These are phyloP conservation scores for Mrakia blollopis DNA, from an alignment of 768 basidiomycete genomes.

Conservation along the genomic window DNA sequence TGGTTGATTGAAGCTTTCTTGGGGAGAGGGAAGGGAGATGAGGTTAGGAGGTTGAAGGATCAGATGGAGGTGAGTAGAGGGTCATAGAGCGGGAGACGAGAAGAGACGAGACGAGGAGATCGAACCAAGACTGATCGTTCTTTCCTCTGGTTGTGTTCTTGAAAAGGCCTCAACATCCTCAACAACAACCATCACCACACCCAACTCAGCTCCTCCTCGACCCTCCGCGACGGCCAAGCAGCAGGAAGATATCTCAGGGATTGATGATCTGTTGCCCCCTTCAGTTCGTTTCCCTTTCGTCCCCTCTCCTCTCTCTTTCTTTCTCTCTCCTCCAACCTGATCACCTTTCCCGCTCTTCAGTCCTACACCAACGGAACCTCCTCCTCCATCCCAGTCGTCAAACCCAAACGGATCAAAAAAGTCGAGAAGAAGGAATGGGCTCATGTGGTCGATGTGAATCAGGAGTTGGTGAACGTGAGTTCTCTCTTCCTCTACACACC, in stretches of 20 bases:
- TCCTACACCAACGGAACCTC: conserved; percentile 9
- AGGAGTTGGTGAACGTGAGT: conserved; percentile 66
- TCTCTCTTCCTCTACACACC: background rate
- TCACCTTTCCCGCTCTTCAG: background rate
- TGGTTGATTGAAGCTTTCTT: conserved; percentile 22
- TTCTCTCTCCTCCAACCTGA: background rate
- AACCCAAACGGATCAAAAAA: conserved; percentile 38
- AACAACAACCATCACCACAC: background rate
- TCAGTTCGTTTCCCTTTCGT: conserved; percentile 40
- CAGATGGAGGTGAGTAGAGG: conserved; percentile 37
- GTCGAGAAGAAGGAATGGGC: conserved; percentile 90
- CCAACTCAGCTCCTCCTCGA: conserved; percentile 7
- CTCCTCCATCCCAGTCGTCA: conserved; percentile 50
- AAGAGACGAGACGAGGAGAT: too few species aligned
- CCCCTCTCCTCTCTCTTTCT: background rate
- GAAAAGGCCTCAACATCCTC: background rate
- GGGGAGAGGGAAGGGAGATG: conserved; percentile 21
- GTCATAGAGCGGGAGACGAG: conserved; percentile 32
- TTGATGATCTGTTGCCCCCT: conserved; percentile 70
- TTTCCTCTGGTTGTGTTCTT: background rate
- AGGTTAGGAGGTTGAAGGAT: conserved; percentile 36
- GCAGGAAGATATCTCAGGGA: conserved; percentile 46
- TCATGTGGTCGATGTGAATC: conserved; percentile 89
- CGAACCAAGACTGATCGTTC: background rate
- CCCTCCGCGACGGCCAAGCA: background rate